Base-by-base conservation (phyloP, 495 filamentous ascomycete genomes). In the Gamarada debralockiae region DNA sequence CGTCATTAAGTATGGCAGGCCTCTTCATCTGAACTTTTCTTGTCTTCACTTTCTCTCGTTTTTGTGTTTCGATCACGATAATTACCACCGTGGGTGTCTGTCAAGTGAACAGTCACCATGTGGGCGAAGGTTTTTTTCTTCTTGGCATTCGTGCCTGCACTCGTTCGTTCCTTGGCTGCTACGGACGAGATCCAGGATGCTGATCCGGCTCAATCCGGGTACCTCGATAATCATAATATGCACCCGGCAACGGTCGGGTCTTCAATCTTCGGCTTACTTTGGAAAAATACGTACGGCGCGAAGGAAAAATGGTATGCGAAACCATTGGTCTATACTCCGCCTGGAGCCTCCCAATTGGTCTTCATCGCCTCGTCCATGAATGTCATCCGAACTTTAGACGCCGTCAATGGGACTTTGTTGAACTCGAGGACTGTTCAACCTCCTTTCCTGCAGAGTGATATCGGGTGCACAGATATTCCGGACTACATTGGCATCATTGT, bases 381-480 rank as follows among this genome's bases (percentile, higher is more conserved):
- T 58, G 67, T 66, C 44, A 60, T 74, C 15, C 72, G 72, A 57
- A 72, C 67, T 17, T 42, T 79, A 14, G 66, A 77, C 53, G 71
- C 69, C 9, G 62, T 66, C 23, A 77, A 70, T 18, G 73, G 74
- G 12, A 68, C 56, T 2, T 66, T 77, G 24, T 21, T 77, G n/a
- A 51, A 48, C 7, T 55, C 40, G n/a, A 61, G 74, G 25, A 73
- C 66, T 17, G 57, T 78, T 12, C 57, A 65, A 21, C 65, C 72
- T 33, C 75, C 75, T 1, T 77, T 76, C 57, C 55, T 73, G 25
- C 62, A 67, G 10, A 62, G 58, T 0, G 75, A 53, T 42, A 55
- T 70, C 10, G 72, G 71, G 25, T 79, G 75, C 48, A 68, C 67
- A 23, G 75, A 78, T 53, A 73, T 78, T 34, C n/a, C n/a, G 62